Base-by-base conservation (phyloP, 495 filamentous ascomycete species). In the Annulohypoxylon maeteangense region DNA sequence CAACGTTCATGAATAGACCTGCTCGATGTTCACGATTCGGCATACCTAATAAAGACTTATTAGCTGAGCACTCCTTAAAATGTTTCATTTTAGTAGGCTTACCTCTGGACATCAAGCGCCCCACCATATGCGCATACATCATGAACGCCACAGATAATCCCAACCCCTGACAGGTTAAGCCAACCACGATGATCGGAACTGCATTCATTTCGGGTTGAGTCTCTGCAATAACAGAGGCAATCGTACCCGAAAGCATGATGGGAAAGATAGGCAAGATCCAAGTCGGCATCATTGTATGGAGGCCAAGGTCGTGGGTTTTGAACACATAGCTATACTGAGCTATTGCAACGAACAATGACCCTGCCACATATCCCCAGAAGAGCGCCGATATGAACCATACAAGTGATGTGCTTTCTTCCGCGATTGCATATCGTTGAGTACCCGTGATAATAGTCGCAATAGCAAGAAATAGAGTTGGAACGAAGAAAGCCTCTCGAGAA, bases 1-100 rank as follows among this genome's bases (percentile, higher is more conserved):
- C 90, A 3, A 92, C 90, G 18, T 88, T 88, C 71, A 93, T 92
- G 78, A 91, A 92, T 83, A 93, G 88, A 1, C 87, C 89, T 0
- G 88, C 83, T 55, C 89, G 74, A 77, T 67, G 85, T 77, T 70
- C 78, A 48, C 50, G 87, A 53, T 74, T 68, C 0, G 86, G 87
- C 12, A 88, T 78, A 0, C 86, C 74, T 76, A n/a, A 7, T 34
- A 10, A 16, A 38, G 6, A 27, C n/a, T n/a, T n/a, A 11, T 65
- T 18, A 56, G 32, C 40, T 16, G 5, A 22, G 6, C 47, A 6
- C 11, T 29, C 36, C 12, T 27, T 7, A 36, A 66, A 3, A 56
- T 23, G 11, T 1, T 16, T n/a, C 16, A 29, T 20, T 76, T 73
- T 80, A 88, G 0, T 87, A 86, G 3, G 78, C 84, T 60, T 62